Evolutionary conservation across 2,329 filamentous ascomycete genomes (phyloP).

Genomic region (Cadophora gregata): DNA sequence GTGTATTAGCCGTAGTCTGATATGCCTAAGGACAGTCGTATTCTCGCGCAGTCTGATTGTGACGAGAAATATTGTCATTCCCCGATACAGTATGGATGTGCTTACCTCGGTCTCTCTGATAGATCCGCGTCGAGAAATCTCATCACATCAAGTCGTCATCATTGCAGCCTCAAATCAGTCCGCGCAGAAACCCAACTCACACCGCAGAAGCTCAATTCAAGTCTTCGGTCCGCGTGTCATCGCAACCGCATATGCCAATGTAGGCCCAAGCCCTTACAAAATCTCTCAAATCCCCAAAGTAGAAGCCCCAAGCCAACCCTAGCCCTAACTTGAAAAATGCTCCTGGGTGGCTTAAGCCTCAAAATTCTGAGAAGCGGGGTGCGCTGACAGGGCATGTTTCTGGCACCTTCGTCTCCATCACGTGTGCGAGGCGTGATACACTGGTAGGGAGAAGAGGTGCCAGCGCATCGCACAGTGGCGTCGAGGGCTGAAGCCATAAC

Average conservation of each 20-base stretch:
- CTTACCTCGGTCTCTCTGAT: background rate
- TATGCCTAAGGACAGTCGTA: too few relatives aligned
- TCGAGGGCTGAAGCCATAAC: background rate
- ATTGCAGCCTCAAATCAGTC: background rate
- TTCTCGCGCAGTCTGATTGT: background rate
- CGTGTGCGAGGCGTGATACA: background rate
- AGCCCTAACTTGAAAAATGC: background rate
- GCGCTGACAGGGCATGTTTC: constrained; percentile 12
- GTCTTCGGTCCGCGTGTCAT: background rate
- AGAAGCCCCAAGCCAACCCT: background rate
- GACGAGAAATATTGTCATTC: background rate
- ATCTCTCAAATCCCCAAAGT: background rate
- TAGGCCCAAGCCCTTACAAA: background rate
- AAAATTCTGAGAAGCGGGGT: background rate
- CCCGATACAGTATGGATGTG: background rate
- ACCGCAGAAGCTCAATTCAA: background rate
- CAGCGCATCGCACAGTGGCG: background rate
- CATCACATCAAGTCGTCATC: background rate
- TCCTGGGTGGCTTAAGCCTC: constrained; percentile 11
- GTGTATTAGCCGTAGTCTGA: background rate
- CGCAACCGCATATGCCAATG: background rate
- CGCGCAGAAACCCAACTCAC: background rate
- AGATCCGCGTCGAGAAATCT: background rate
- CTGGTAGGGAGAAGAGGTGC: background rate
- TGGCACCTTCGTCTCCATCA: background rate